Base-by-base conservation (phyloP, 495 filamentous ascomycete species). In the Penicillium psychrofluorescens region DNA sequence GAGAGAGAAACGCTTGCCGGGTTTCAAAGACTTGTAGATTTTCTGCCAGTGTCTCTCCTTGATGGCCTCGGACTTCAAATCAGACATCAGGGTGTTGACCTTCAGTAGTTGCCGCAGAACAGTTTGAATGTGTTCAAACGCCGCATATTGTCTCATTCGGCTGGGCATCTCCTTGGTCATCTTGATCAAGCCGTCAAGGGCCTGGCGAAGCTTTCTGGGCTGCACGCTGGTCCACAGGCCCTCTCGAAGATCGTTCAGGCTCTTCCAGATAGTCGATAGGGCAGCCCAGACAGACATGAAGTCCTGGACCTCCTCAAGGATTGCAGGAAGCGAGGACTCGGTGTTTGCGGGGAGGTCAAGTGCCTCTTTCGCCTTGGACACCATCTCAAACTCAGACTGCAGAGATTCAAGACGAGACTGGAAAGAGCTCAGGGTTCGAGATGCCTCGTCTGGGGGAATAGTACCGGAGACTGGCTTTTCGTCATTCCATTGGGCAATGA, bases 151-250 rank as follows among this genome's bases (percentile, higher is more conserved):
- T 38, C 92, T 82, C 94, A 97, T 99, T 36, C 92, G 82, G 63
- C 88, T 95, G 0, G 92, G 92, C 92, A 99, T 99, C 46, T 97
- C 90, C 70, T 95, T 99, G 37, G 90, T 95, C 84, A 95, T 92
- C 68, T 95, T 95, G 58, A 96, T 86, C 28, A 97, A 75, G 31
- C 81, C 80, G 56, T 99, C 92, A 38, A 99, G 79, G 11, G 87
- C 83, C 45, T 86, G 78, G 28, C 94, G 78, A 46, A 97, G 78
- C 65, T 96, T 97, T 36, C 92, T 76, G 2, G 92, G 89, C 54
- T 95, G 86, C 2, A 97, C 83, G 58, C 85, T 95, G 29, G 83
- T 89, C 92, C 92, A 99, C 1, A 90, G 78, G 16, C 75, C 84
- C 49, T 97, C 94, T 11, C 87, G 80, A 27, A 97, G 83, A 53